phyloP scores from a whole-genome alignment of 495 filamentous ascomycete genomes.

The Bacidia gigantensis region DNA sequence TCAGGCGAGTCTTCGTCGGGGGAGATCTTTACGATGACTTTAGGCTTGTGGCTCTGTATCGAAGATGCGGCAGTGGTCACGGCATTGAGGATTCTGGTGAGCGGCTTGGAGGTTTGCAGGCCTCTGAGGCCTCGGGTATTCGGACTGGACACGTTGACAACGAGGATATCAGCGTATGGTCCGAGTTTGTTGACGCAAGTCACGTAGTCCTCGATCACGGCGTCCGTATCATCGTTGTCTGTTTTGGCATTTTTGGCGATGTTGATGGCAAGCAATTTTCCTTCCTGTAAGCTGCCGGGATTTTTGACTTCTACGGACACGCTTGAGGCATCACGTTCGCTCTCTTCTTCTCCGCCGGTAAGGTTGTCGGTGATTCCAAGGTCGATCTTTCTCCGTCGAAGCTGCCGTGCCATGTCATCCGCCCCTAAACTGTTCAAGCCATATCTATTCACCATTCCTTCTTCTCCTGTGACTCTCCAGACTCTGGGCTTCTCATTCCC shows the following conservation, averaged over 20 bases:
- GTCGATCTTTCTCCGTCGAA: slow-evolving; percentile 53
- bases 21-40: slow-evolving; percentile 92
- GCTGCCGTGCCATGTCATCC: slow-evolving; percentile 64
- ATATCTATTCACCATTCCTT: slow-evolving; percentile 87
- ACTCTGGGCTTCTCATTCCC: slow-evolving; percentile 82
- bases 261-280: slow-evolving; percentile 77
- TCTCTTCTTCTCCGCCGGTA: slow-evolving; percentile 43
- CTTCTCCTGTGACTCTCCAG: slow-evolving; percentile 66
- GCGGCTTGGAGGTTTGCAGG: slow-evolving; percentile 65
- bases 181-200: slow-evolving; percentile 71
- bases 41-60: slow-evolving; percentile 42
- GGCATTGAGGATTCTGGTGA: slow-evolving; percentile 64
- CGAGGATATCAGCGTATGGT: slow-evolving; percentile 80
- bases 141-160: slow-evolving; percentile 81
- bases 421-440: slow-evolving; percentile 75
- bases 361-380: slow-evolving; percentile 53
- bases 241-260: slow-evolving; percentile 95
- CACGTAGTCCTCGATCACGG: slow-evolving; percentile 73
- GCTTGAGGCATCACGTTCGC: no score
- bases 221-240: slow-evolving; percentile 66
- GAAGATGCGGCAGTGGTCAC: slow-evolving; percentile 68
- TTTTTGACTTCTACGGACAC: no score
- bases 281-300: slow-evolving; percentile 60
- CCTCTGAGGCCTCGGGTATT: slow-evolving; percentile 85
- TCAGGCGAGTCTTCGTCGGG: slow-evolving; percentile 79